Base-by-base conservation (phyloP, 176 grass and related monocot species). In the Musa beccarii region DNA sequence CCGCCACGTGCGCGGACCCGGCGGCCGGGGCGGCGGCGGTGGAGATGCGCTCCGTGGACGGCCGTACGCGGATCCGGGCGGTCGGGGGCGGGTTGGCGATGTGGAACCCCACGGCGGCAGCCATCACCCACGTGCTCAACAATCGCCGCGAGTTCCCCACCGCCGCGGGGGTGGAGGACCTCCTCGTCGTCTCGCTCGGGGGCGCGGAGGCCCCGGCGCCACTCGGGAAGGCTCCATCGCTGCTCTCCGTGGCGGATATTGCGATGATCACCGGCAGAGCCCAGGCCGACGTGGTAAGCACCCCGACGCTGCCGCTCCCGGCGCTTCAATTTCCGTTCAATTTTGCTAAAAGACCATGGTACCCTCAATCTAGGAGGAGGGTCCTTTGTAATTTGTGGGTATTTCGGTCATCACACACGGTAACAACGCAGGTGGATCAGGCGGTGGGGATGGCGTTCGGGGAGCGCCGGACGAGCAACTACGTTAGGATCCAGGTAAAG, bases 91-190 rank as follows among this genome's bases (percentile, higher is more conserved):
- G 57, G 13, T 15, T 62, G 57, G 57, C 57, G 13, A 62, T 62
- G 57, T 15, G 57, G 13, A 62, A 62, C 57, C 57, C 57, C 57
- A 62, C 57, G 10, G 57, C 57, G 17, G 57, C 57, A n/a, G 57
- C 57, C 57, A 62, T 62, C 57, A 62, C 57, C 57, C 57, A 62
- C 57, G 57, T 62, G 7, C 57, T 62, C 57, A 62, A 62, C 57
- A 62, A 62, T n/a, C 57, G 57, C 9, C 57, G 20, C 12, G 57
- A 62, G 57, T 62, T 62, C 17, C 57, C 57, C 13, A 62, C 57
- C 57, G 24, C 64, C 23, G 64, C 22, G 1, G 20, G 64, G 11
- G 22, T 67, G 11, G 24, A 26, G 6, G 64, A 67, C 64, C 64
- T 67, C 23, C 21, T 67, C 22, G 22, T 67, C 20, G 23, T 67